Percentiles rank a stretch among this genome's conserved stretches.
Evolutionary conservation across 768 basidiomycete genomes (phyloP).

Genomic region (Tricholoma flavovirens): DNA sequence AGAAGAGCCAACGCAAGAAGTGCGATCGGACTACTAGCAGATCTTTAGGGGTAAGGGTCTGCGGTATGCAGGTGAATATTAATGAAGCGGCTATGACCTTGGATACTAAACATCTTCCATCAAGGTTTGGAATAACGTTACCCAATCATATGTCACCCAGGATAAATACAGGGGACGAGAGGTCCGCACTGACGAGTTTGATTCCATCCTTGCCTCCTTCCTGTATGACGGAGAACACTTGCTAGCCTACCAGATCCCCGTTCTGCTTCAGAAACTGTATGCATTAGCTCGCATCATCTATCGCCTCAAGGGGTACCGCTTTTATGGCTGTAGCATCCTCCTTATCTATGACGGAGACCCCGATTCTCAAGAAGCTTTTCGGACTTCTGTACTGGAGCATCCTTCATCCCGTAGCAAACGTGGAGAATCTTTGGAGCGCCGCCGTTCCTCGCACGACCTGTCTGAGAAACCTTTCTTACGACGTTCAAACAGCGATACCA

Average conservation of each 20-base stretch:
- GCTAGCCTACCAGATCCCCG: slow-evolving; percentile 88
- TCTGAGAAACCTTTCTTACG: slow-evolving; percentile 48
- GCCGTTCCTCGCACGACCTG: slow-evolving; percentile 34
- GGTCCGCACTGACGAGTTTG: slow-evolving; percentile 80
- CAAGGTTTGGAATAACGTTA: slow-evolving; percentile 89
- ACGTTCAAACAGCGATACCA: slow-evolving; percentile 76
- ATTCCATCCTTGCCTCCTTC: slow-evolving; percentile 75
- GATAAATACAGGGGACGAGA: slow-evolving; percentile 97
- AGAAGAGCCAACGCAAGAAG: slow-evolving; percentile 98
- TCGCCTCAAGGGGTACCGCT: slow-evolving; percentile 90
- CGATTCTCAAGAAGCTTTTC: slow-evolving; percentile 76
- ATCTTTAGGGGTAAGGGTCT: slow-evolving; percentile 85
- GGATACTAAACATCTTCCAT: slow-evolving; percentile 3
- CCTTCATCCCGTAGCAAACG: slow-evolving; percentile 67
- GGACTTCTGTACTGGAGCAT: slow-evolving; percentile 55
- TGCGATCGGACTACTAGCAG: slow-evolving; percentile 95
- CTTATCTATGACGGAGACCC: slow-evolving; percentile 96
- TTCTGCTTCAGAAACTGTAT: slow-evolving; percentile 86
- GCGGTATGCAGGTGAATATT: slow-evolving; percentile 93
- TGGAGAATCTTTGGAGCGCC: slow-evolving; percentile 72
- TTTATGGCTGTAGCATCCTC: slow-evolving; percentile 95
- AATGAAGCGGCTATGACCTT: background rate
- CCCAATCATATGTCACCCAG: slow-evolving; percentile 82
- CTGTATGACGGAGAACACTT: slow-evolving; percentile 78
- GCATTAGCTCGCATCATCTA: slow-evolving; percentile 88